Base-by-base conservation (phyloP, 352 stramenopile species). In the Phytophthora pini region DNA sequence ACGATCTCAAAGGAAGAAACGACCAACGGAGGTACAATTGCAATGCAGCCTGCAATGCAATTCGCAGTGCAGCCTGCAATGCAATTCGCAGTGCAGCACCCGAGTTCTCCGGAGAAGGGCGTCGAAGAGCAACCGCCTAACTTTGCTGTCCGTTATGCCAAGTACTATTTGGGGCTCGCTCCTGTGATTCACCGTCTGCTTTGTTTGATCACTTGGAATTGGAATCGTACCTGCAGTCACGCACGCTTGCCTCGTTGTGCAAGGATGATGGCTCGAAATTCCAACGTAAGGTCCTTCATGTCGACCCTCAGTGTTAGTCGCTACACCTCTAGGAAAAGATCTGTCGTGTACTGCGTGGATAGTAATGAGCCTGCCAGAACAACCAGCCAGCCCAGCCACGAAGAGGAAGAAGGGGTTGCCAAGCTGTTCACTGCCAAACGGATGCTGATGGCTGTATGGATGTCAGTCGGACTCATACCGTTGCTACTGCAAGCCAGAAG, bases 401-500 rank as follows among this genome's bases (percentile, higher is more conserved):
- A 17, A 52, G 20, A 31, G n/a, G 4, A n/a, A 13, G 47, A 66
- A 29, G 64, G 5, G 5, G 15, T 41, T 20, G 4, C 9, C 27
- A 60, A 32, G 20, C 4, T 63, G 0, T 59, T 72, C 58, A 68
- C 45, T 17, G 58, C 64, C 26, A 56, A 51, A 39, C 55, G 40
- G 31, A 68, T 68, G 47, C 31, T 72, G 17, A 1, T 72, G 11
- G 38, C 38, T 10, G 56, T 72, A 22, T 76, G 68, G 68, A 46
- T 76, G 56, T 60, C 40, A 34, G 43, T 71, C 1, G 68, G 65
- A 1, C 22, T 76, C 22, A 22, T 58, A 22, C 68, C 68, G 7
- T 22, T 72, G 41, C 46, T 72, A 2, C 36, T 76, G 4, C 68
- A 76, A 49, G n/a, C 38, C 24, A 52, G 63, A 40, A 76, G 68